Conservation (phyloP, 2,329 filamentous ascomycete genomes). For the Macrophomina phaseolina region DNA sequence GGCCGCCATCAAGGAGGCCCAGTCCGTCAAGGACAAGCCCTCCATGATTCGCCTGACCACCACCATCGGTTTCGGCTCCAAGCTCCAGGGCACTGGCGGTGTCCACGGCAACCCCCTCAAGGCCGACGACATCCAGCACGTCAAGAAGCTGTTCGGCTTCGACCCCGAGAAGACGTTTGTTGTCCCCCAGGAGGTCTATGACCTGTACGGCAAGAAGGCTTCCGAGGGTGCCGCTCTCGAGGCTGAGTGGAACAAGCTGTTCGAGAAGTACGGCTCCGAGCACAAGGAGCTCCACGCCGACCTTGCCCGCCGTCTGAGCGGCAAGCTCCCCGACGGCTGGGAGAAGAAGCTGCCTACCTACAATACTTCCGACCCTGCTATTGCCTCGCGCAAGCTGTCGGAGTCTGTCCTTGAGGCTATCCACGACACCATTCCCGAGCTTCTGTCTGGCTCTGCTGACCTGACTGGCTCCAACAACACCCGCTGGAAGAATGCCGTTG, state of each 20-base stretch:
- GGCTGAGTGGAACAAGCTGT: conserved; percentile 92
- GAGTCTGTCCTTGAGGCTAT: conserved; percentile 92
- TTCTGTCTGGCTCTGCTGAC: conserved; percentile 95
- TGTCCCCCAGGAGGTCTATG: conserved; percentile 94
- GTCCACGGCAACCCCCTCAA: conserved; percentile 97
- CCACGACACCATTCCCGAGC: conserved; percentile 81
- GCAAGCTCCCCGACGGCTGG: conserved; percentile 93
- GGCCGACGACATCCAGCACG: conserved; percentile 87
- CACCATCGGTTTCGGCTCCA: conserved; percentile 95
- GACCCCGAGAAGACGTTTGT: conserved; percentile 91
- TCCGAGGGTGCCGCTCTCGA: conserved; percentile 86
- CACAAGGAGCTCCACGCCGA: conserved; percentile 81
- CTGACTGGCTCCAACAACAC: conserved; percentile 99
- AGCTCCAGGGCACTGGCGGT: conserved; percentile 89
- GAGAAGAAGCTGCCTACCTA: conserved; percentile 92
- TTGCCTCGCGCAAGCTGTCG: conserved; percentile 95
- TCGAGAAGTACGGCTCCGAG: conserved; percentile 82
- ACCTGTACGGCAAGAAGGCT: conserved; percentile 83
- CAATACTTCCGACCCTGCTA: conserved; percentile 80
- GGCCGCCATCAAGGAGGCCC: conserved; percentile 81
- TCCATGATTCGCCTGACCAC: conserved; percentile 96
- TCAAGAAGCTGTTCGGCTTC: conserved; percentile 96
- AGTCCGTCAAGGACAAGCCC: conserved; percentile 93
- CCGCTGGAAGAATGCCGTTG: conserved; percentile 93
- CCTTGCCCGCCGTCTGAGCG: conserved; percentile 77